A percentile compares a stretch with the other conserved stretches of the same genome.
phyloP scores from a whole-genome alignment of 1,284 basidiomycete species.

The Lentinus polychrous region DNA sequence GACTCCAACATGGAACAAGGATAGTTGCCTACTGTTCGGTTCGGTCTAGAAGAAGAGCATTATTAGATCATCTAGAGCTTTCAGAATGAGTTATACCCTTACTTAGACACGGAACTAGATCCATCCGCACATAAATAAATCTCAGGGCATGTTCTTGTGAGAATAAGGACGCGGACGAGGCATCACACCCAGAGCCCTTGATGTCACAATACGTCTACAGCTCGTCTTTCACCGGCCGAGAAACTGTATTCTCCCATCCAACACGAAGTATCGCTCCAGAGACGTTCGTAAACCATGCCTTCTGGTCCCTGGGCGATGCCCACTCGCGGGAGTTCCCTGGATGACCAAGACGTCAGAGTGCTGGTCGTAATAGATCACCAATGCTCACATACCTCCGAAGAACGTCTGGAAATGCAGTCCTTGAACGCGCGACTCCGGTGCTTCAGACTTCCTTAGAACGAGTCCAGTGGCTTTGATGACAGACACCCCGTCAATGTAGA shows the following conservation, averaged over 20 bases:
- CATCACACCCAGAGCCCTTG: too few species aligned
- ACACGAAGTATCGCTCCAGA: constrained; percentile 32
- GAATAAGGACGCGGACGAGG: too few species aligned
- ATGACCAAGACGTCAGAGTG: background rate
- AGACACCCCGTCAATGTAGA: constrained; percentile 47
- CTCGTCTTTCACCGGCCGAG: constrained; percentile 6
- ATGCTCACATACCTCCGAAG: constrained; percentile 53
- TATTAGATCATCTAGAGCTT: too few species aligned
- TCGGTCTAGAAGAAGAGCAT: too few species aligned
- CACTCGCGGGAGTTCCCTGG: constrained; percentile 48
- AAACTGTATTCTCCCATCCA: too few species aligned
- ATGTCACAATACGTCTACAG: constrained; percentile 4
- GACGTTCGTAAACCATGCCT: constrained; percentile 59
- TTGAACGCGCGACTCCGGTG: constrained; percentile 35
- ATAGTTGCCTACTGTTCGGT: too few species aligned
- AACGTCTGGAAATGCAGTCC: constrained; percentile 70
- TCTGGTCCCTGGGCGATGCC: constrained; percentile 59
- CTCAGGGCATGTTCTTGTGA: too few species aligned
- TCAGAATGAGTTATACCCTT: too few species aligned
- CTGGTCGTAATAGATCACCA: background rate
- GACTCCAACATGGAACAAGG: too few species aligned
- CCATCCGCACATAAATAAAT: too few species aligned
- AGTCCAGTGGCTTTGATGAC: constrained; percentile 41
- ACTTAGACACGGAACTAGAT: too few species aligned
- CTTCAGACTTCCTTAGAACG: constrained; percentile 32